Percentiles rank a stretch among this genome's conserved stretches.
phyloP scores from a whole-genome alignment of 305 asterid genomes.

The Fraxinus sp. region DNA sequence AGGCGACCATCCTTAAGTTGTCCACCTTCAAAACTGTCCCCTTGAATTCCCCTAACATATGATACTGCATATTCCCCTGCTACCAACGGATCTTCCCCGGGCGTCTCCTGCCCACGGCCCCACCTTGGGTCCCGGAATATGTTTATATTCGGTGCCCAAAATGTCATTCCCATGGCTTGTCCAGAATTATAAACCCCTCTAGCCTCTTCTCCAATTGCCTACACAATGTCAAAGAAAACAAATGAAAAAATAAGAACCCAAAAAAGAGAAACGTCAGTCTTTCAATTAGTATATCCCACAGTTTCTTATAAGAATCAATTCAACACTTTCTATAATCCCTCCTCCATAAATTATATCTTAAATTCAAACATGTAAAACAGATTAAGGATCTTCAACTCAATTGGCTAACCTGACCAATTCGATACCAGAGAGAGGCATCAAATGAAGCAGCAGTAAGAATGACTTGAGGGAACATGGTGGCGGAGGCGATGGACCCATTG shows the following conservation, averaged over 20 bases:
- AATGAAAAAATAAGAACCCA: background rate
- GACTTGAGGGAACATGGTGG: slow-evolving; percentile 75
- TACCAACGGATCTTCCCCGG: slow-evolving; percentile 70
- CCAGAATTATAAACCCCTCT: slow-evolving; percentile 71
- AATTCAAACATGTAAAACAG: background rate
- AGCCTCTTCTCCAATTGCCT: slow-evolving; percentile 74
- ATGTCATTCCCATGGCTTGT: slow-evolving; percentile 72
- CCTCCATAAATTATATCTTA: background rate
- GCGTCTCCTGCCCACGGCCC: slow-evolving; percentile 87
- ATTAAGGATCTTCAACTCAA: background rate
- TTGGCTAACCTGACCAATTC: slow-evolving; percentile 51
- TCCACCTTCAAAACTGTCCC: slow-evolving; percentile 65
- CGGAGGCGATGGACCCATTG: slow-evolving; percentile 46
- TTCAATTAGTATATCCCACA: background rate
- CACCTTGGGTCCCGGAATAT: slow-evolving; percentile 79
- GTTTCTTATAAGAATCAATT: background rate
- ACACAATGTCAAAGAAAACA: background rate
- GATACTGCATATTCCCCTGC: slow-evolving; percentile 59
- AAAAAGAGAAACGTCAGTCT: background rate
- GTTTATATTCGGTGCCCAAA: slow-evolving; percentile 82
- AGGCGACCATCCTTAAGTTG: slow-evolving; percentile 36
- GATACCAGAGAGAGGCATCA: slow-evolving; percentile 64
- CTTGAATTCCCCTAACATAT: slow-evolving; percentile 77
- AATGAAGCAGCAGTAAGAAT: slow-evolving; percentile 67
- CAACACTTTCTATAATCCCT: background rate